Percentiles rank a stretch among this genome's conserved stretches.
These are phyloP conservation scores for Trichoderma asperellum DNA, from an alignment of 2,329 filamentous ascomycete species.

Conservation along the genomic window DNA sequence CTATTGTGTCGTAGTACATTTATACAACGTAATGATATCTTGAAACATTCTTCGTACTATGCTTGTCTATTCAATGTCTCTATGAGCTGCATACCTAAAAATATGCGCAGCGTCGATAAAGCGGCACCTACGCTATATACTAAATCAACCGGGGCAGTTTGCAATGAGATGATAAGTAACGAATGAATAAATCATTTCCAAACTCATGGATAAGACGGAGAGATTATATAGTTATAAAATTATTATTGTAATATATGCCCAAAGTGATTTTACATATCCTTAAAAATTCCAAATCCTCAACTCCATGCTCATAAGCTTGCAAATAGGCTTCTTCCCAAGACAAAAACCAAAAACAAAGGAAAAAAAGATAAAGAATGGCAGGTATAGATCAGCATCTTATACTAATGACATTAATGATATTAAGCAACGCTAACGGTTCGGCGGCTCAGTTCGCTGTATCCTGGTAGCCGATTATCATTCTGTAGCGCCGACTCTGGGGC, in stretches of 20 bases:
- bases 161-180: not conserved
- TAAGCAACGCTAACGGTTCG: conserved; percentile 30
- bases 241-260: not conserved
- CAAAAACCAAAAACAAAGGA: not conserved
- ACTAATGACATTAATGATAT: not conserved
- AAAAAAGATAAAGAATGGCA: not conserved
- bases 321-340: not conserved
- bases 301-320: conserved; percentile 8
- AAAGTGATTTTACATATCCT: not conserved
- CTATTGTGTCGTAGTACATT: not conserved
- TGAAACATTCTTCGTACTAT: not conserved
- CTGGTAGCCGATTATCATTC: conserved; percentile 44
- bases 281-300: not conserved
- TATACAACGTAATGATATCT: not conserved
- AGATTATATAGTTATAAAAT: not conserved
- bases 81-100: not conserved
- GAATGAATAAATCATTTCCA: not conserved
- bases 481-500: conserved; percentile 42
- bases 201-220: not conserved
- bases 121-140: not conserved
- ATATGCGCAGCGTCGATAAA: not conserved
- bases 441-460: conserved; percentile 43
- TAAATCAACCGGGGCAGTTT: not conserved
- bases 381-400: not conserved
- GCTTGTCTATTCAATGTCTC: not conserved